Evolutionary conservation across 2,329 filamentous ascomycete genomes (phyloP).

Genomic region (Capronia coronata): DNA sequence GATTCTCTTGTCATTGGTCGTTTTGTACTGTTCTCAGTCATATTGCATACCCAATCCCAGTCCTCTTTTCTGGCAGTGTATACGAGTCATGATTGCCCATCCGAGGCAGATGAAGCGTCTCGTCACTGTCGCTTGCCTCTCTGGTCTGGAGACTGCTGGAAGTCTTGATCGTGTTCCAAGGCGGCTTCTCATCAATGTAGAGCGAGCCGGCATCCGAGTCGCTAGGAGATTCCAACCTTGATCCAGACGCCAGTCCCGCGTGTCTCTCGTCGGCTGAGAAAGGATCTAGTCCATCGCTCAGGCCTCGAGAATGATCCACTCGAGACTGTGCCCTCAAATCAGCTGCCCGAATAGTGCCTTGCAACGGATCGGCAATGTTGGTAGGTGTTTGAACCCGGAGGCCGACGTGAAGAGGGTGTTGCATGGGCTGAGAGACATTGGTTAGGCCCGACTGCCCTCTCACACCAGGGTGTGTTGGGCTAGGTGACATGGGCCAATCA

Average conservation of each 20-base stretch:
- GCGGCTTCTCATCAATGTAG: slow-evolving; percentile 6
- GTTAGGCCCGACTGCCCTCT: background rate
- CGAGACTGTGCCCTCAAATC: background rate
- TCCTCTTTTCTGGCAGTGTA: background rate
- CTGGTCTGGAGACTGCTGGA: slow-evolving; percentile 3
- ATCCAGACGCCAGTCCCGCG: slow-evolving; percentile 4
- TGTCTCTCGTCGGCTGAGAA: slow-evolving; percentile 3
- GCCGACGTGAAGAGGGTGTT: slow-evolving; percentile 9
- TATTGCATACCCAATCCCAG: background rate
- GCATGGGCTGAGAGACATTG: background rate
- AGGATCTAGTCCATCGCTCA: background rate
- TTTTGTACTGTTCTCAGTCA: too few species aligned
- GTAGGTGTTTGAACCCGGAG: background rate
- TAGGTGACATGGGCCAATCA: slow-evolving; percentile 9
- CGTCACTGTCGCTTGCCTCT: slow-evolving; percentile 8
- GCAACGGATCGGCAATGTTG: background rate
- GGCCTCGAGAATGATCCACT: background rate
- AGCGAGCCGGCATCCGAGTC: slow-evolving; percentile 5
- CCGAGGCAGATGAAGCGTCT: slow-evolving; percentile 9
- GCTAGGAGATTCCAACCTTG: slow-evolving; percentile 9
- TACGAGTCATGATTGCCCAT: slow-evolving; percentile 5
- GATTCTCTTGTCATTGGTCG: too few species aligned
- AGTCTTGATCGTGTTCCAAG: slow-evolving; percentile 13
- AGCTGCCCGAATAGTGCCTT: background rate
- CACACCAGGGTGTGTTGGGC: background rate